Base-by-base conservation (phyloP, 306 rosid species). In the Cicer arietinum region DNA sequence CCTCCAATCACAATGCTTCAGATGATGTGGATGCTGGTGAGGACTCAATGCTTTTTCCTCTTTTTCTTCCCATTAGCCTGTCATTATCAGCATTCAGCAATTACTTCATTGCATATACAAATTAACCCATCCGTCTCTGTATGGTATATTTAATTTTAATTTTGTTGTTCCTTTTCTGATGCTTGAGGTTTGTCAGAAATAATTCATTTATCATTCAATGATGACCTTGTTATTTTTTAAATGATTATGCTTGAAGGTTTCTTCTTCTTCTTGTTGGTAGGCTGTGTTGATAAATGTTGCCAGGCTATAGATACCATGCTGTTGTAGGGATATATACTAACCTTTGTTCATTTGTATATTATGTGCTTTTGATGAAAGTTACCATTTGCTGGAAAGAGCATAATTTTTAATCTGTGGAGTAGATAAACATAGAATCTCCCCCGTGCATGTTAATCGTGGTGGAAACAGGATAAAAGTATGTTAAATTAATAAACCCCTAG, bases 11-110 rank as follows among this genome's bases (percentile, higher is more conserved):
- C 51, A 79, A 54, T 8, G 83, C 88, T 74, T 77, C 90, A 64
- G 83, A 85, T 53, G 89, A 85, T 67, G 94, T 9, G 10, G 90
- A 87, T 81, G 97, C 78, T 64, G 98, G 98, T 94, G 79, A 90
- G 92, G 47, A 68, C 46, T 62, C 6, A 12, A 53, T 60, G 25
- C 67, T 80, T 80, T 50, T 73, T 6, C 75, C 59, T 10, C 56
- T 71, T 8, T 13, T 51, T 52, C 53, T 54, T 56, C 37, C 61
- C 25, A 57, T 67, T 50, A 14, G n/a, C 18, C 47, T 48, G 30
- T 41, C 35, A 30, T 63, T 74, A 20, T 7, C 40, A 20, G 75
- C 56, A 12, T 59, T 42, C 37, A 17, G 51, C 41, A 14, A 22
- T 73, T 20, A 78, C 67, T 62, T 43, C 75, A 25, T 14, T 67